A percentile compares a stretch with the other conserved stretches of the same genome.
Conservation (phyloP, 139 green algal species). For the Tetradesmus obliquus region DNA sequence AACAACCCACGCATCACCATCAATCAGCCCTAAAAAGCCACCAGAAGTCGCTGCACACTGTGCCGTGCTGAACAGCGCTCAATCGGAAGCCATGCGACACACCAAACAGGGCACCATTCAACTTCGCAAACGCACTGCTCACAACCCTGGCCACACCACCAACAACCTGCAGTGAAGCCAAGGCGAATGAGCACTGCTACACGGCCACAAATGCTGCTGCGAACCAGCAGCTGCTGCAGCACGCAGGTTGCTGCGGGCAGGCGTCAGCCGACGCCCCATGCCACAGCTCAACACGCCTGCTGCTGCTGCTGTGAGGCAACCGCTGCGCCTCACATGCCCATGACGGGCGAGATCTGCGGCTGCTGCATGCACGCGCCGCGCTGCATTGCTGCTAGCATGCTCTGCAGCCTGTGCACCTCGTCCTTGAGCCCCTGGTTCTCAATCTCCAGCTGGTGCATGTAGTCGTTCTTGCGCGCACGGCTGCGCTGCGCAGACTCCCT, state of each 20-base stretch:
- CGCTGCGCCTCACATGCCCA: not conserved
- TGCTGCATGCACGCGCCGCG: not conserved
- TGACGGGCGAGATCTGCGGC: not conserved
- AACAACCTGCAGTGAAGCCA: not conserved
- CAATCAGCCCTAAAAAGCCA: not conserved
- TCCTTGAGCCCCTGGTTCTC: constrained; percentile 44
- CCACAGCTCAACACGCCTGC: not conserved
- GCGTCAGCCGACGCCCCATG: not conserved
- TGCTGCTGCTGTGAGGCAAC: not conserved
- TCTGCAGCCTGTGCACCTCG: constrained; percentile 27
- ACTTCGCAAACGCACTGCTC: not conserved
- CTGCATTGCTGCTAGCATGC: constrained; percentile 7
- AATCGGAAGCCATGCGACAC: not conserved
- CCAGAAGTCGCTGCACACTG: not conserved
- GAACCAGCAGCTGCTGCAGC: not conserved
- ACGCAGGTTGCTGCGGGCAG: not conserved
- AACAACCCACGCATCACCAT: not conserved
- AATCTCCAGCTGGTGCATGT: constrained; percentile 49
- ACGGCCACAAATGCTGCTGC: not conserved
- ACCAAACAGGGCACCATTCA: not conserved
- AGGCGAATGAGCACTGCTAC: not conserved
- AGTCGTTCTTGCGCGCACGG: constrained; percentile 41
- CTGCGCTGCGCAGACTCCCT: constrained; percentile 46
- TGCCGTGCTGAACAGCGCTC: not conserved
- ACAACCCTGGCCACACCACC: not conserved